A percentile compares a stretch with the other conserved stretches of the same genome.
These are phyloP conservation scores for Huntiella moniliformis DNA, from an alignment of 2,329 filamentous ascomycete species.

Conservation along the genomic window DNA sequence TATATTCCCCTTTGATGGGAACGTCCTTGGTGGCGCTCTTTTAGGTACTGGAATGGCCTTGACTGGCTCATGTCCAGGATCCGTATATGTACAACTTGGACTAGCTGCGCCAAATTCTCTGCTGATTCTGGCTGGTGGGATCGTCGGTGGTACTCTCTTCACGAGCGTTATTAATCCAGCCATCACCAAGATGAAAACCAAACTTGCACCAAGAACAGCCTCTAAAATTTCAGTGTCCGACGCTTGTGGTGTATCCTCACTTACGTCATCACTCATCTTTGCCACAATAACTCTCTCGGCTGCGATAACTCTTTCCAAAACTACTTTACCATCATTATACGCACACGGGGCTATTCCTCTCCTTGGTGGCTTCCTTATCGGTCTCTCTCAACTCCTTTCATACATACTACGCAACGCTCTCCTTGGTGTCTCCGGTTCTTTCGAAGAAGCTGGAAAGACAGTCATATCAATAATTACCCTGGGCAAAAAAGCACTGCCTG, in stretches of 20 bases:
- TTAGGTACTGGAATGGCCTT: constrained; percentile 49
- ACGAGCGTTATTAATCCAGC: constrained; percentile 24
- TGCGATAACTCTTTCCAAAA: constrained; percentile 19
- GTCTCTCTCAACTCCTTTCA: constrained; percentile 36
- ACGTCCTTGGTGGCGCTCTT: constrained; percentile 42
- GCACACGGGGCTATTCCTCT: constrained; percentile 25
- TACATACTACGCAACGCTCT: constrained; percentile 32
- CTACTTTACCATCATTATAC: constrained; percentile 18
- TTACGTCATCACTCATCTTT: constrained; percentile 22
- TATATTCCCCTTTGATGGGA: constrained; percentile 42
- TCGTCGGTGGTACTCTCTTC: constrained; percentile 36
- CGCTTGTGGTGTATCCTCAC: constrained; percentile 23
- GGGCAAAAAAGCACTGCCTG: constrained; percentile 15
- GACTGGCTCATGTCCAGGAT: constrained; percentile 46
- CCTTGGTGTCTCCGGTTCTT: constrained; percentile 42
- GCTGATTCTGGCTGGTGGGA: constrained; percentile 33
- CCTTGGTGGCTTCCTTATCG: constrained; percentile 39
- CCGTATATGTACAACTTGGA: constrained; percentile 41
- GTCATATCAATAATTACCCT: constrained; percentile 26
- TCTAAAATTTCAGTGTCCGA: constrained; percentile 17
- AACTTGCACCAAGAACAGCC: background rate
- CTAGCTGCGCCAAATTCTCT: constrained; percentile 31
- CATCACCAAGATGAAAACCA: background rate
- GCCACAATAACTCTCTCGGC: constrained; percentile 24
- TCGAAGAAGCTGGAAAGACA: constrained; percentile 39